Base-by-base conservation (phyloP, 352 stramenopile species). In the Pythium phragmitis region DNA sequence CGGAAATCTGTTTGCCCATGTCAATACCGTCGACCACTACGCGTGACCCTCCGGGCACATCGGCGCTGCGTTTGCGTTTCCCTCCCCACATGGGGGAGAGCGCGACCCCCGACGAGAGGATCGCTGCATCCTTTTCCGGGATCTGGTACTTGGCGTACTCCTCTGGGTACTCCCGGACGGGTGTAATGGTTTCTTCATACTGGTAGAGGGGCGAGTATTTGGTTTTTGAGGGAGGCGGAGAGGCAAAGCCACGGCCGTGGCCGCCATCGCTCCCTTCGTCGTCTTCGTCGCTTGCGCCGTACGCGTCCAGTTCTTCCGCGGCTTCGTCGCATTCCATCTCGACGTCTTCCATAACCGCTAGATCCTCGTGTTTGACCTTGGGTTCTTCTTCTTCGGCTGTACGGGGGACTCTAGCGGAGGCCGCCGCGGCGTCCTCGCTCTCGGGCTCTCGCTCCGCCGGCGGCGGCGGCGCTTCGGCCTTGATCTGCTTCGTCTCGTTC, bases 61-160 rank as follows among this genome's bases (percentile, higher is more conserved):
- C 37, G 42, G 17, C 43, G 13, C 17, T 50, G 17, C 70, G 69
- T 55, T 86, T 86, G 37, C 78, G 70, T 48, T 87, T 87, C 54
- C 48, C 33, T 33, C 50, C 43, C 42, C 37, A 57, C 52, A 54
- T 36, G 7, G 49, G 49, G 9, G 49, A 66, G 39, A 55, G 36
- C 43, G 46, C 41, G 1, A 55, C 30, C 16, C 41, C 59, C 2
- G 41, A 46, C 37, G 50, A 56, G 28, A 60, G 39, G 13, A 50
- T 55, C 7, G 49, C 58, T 11, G 58, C 58, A 4, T 65, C 58
- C 26, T 54, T 51, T 68, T 68, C 21, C n/a, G 58, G 51, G 42
- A 65, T 63, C 51, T 72, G 60, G 53, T 70, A 69, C 50, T 73
- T 61, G 57, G 57, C 57, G 26, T 65, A 65, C 49, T 65, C 57